Evolutionary conservation across 208 protist genomes (phyloP).

Genomic region (Balamuthia mandrillaris): DNA sequence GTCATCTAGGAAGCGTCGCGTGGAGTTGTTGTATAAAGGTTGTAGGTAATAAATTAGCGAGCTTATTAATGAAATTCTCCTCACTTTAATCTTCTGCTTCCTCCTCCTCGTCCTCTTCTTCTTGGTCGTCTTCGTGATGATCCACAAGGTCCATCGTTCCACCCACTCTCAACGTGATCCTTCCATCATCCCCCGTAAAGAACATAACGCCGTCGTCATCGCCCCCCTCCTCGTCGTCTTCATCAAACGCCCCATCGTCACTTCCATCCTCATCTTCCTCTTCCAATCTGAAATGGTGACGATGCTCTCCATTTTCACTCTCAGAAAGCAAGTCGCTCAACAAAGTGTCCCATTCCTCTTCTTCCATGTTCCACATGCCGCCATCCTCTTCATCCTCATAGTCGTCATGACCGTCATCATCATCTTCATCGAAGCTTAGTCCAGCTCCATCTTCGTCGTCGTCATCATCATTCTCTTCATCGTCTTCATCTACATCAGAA

Average conservation of each 20-base stretch:
- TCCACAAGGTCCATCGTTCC: neutral
- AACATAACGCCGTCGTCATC: neutral
- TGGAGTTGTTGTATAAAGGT: too few species aligned
- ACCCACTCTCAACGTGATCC: neutral
- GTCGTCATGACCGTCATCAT: too few species aligned
- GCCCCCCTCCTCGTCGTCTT: neutral
- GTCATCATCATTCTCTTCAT: slow-evolving; percentile 29
- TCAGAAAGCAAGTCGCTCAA: too few species aligned
- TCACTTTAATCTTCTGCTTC: too few species aligned
- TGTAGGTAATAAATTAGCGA: too few species aligned
- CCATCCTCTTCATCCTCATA: too few species aligned
- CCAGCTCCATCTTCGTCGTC: neutral
- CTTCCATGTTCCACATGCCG: too few species aligned
- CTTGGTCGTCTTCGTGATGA: neutral
- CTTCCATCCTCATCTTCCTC: slow-evolving; percentile 16
- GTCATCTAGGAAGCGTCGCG: too few species aligned
- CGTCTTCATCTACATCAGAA: slow-evolving; percentile 1
- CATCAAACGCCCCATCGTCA: neutral
- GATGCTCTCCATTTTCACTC: too few species aligned
- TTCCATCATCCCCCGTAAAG: neutral
- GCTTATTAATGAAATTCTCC: too few species aligned
- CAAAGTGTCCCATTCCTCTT: too few species aligned
- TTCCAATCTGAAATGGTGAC: too few species aligned
- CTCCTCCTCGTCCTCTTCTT: neutral
- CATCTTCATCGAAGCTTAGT: slow-evolving; percentile 8